These are phyloP conservation scores for Saitoella complicata DNA, from an alignment of 805 yeast genomes.

Conservation along the genomic window DNA sequence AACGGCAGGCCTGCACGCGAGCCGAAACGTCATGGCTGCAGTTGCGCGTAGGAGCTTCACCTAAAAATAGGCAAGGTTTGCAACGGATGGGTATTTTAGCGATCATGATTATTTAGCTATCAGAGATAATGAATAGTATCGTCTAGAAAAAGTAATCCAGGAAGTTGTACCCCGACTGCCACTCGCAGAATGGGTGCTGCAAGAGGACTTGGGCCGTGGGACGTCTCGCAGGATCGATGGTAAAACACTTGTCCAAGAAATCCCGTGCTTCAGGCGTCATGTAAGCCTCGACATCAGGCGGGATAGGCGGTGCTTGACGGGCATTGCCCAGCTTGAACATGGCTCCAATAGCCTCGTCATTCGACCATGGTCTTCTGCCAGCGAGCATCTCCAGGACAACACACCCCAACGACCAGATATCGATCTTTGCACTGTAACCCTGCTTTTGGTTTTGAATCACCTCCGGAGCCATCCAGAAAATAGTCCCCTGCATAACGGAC, in stretches of 20 bases:
- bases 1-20: too few species aligned
- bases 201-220: slow-evolving; percentile 69
- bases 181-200: slow-evolving; percentile 29
- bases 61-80: too few species aligned
- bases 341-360: slow-evolving; percentile 86
- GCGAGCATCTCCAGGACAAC: slow-evolving; percentile 96
- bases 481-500: slow-evolving; percentile 92
- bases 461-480: slow-evolving; percentile 99
- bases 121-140: too few species aligned
- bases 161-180: too few species aligned
- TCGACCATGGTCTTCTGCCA: slow-evolving; percentile 94
- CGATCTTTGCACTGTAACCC: slow-evolving; percentile 95
- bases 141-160: too few species aligned
- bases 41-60: too few species aligned
- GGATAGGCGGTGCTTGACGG: slow-evolving; percentile 61
- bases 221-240: slow-evolving; percentile 59
- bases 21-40: too few species aligned
- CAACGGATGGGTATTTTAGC: too few species aligned
- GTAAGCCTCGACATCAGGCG: slow-evolving; percentile 59
- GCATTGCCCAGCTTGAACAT: slow-evolving; percentile 76
- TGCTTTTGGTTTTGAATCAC: slow-evolving; percentile 76
- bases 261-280: slow-evolving; percentile 50
- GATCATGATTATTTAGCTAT: too few species aligned
- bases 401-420: slow-evolving; percentile 96
- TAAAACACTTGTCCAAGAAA: slow-evolving; percentile 64